Evolutionary conservation across 1,139 yeast species (phyloP).

Genomic region (Torulaspora pretoriensis): DNA sequence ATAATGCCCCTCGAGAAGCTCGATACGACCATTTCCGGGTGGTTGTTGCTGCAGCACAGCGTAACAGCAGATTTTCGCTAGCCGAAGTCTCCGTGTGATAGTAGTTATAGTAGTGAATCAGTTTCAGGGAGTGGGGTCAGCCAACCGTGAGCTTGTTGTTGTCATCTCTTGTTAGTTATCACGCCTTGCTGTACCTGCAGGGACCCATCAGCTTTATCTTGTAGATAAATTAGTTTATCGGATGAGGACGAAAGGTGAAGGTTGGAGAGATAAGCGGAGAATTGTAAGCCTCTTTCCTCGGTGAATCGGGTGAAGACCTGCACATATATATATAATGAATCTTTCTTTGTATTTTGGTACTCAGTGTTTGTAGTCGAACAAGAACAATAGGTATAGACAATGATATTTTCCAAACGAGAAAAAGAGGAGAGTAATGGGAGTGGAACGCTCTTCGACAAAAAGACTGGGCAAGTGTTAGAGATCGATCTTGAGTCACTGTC

Average conservation of each 20-base stretch:
- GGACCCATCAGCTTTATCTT: not conserved
- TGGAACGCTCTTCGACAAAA: constrained; percentile 14
- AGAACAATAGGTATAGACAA: not conserved
- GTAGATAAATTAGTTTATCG: not conserved
- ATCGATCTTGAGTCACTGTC: constrained; percentile 18
- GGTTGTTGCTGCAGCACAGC: too few species aligned
- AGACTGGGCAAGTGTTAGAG: constrained; percentile 20
- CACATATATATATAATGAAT: not conserved
- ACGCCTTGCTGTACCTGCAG: not conserved
- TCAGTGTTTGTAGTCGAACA: not conserved
- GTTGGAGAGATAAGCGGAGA: constrained; percentile 1
- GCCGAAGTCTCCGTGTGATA: too few species aligned
- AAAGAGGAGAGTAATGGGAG: constrained; percentile 4
- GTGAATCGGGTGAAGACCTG: not conserved
- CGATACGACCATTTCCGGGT: too few species aligned
- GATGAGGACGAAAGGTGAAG: not conserved
- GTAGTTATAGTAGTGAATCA: too few species aligned
- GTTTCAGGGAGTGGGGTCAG: too few species aligned
- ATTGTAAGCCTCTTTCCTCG: not conserved
- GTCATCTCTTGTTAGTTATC: not conserved
- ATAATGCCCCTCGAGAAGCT: too few species aligned
- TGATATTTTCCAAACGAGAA: constrained; percentile 5
- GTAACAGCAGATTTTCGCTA: too few species aligned
- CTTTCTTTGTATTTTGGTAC: not conserved
- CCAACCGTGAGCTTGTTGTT: too few species aligned